Percentiles rank a stretch among this genome's conserved stretches.
These are phyloP conservation scores for Mariannaea elegans DNA, from an alignment of 2,329 filamentous ascomycete genomes.

Conservation along the genomic window DNA sequence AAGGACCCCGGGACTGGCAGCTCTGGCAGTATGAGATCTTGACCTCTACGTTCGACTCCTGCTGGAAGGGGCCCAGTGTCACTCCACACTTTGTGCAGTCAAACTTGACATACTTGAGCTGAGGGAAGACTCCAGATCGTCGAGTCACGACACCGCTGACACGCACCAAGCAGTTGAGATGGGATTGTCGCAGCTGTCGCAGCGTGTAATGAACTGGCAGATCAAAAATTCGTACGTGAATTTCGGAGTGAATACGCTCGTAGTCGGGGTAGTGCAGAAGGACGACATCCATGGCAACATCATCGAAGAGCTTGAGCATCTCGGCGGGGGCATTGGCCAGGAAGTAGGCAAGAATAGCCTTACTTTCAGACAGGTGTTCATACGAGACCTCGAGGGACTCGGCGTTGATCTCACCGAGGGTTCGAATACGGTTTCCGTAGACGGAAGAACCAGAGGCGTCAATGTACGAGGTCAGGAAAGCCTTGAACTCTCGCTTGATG, in stretches of 20 bases:
- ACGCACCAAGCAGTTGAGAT: constrained; percentile 93
- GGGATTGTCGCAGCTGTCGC: constrained; percentile 91
- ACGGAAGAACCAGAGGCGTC: constrained; percentile 90
- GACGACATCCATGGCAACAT: constrained; percentile 96
- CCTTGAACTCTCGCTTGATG: constrained; percentile 96
- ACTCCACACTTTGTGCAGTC: constrained; percentile 93
- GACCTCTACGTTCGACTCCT: constrained; percentile 95
- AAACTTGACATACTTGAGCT: constrained; percentile 98
- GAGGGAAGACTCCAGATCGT: constrained; percentile 93
- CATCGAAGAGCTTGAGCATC: constrained; percentile 94
- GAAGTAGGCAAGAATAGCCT: constrained; percentile 95
- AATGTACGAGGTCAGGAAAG: constrained; percentile 94
- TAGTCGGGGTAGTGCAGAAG: constrained; percentile 97
- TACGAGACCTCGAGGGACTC: constrained; percentile 97
- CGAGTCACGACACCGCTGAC: constrained; percentile 96
- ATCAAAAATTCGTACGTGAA: constrained; percentile 96
- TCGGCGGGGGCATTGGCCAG: constrained; percentile 95
- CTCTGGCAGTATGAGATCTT: constrained; percentile 97
- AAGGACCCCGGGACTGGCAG: constrained; percentile 94
- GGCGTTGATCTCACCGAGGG: constrained; percentile 95
- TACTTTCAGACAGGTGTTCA: constrained; percentile 87
- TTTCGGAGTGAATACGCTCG: constrained; percentile 95
- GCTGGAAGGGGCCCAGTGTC: constrained; percentile 94
- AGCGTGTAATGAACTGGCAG: constrained; percentile 95
- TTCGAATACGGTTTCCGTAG: constrained; percentile 93